Conservation (phyloP, 306 rosid genomes). For the Spatholobus suberectus region DNA sequence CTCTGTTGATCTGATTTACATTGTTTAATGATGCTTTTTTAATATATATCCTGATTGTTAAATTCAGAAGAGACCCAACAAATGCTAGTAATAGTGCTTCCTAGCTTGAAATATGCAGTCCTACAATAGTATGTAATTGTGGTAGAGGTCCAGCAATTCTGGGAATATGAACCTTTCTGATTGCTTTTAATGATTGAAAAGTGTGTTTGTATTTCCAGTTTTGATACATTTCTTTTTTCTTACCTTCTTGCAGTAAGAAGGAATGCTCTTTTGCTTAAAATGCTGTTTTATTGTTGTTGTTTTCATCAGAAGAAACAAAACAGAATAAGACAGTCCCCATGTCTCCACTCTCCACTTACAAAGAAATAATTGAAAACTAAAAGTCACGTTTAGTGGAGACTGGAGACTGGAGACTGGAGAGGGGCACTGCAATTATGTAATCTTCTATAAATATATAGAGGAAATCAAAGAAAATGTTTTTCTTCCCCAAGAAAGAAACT, state of each 20-base stretch:
- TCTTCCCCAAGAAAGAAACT: background rate
- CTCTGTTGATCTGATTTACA: constrained; percentile 23
- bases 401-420: background rate
- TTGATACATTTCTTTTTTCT: too few relatives aligned
- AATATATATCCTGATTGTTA: background rate
- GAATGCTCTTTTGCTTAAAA: too few relatives aligned
- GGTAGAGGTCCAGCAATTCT: too few relatives aligned
- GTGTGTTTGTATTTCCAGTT: too few relatives aligned
- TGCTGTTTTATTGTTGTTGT: too few relatives aligned
- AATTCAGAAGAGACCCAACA: constrained; percentile 18
- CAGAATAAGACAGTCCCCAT: too few relatives aligned
- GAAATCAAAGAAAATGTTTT: background rate
- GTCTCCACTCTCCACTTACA: background rate
- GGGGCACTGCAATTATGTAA: background rate
- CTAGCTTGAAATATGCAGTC: constrained; percentile 8
- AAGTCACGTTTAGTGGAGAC: background rate
- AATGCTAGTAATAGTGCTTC: constrained; percentile 22
- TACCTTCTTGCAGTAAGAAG: too few relatives aligned
- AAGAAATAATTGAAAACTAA: constrained; percentile 4
- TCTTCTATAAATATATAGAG: background rate
- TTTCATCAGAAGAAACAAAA: too few relatives aligned
- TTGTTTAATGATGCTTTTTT: constrained; percentile 17
- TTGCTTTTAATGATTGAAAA: too few relatives aligned
- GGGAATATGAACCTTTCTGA: too few relatives aligned
- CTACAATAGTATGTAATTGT: constrained; percentile 21